Percentiles rank a stretch among this genome's conserved stretches.
These are phyloP conservation scores for Priceomyces carsonii DNA, from an alignment of 805 yeast genomes.

Conservation along the genomic window DNA sequence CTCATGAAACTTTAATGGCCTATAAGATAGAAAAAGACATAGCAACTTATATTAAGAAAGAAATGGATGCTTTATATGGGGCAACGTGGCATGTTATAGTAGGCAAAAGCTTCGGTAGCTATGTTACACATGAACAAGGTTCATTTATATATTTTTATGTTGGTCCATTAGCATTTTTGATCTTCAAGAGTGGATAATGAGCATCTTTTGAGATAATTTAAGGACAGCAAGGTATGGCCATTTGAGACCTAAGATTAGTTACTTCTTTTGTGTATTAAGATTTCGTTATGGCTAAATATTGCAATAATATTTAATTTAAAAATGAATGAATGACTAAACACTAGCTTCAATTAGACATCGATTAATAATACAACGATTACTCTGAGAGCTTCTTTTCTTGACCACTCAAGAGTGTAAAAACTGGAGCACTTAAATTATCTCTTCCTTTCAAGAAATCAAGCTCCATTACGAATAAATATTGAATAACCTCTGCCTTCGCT, in stretches of 20 bases:
- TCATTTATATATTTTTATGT: conserved; percentile 70
- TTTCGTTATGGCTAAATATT: no score
- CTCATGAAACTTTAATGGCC: conserved; percentile 44
- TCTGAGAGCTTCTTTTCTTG: conserved; percentile 55
- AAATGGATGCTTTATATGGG: conserved; percentile 62
- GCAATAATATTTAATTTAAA: no score
- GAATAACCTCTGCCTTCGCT: conserved; percentile 71
- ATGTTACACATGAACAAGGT: conserved; percentile 78
- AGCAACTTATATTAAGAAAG: conserved; percentile 66
- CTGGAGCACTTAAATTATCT: conserved; percentile 79
- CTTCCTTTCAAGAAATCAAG: conserved; percentile 93
- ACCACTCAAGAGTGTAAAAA: conserved; percentile 85
- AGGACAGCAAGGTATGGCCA: no score
- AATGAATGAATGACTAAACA: no score
- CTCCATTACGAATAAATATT: conserved; percentile 90
- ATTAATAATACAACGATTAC: background rate
- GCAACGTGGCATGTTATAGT: conserved; percentile 82
- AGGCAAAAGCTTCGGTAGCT: conserved; percentile 77
- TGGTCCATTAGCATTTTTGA: conserved; percentile 65
- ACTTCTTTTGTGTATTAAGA: no score
- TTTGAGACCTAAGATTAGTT: no score
- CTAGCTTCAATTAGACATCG: no score
- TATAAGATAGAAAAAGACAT: conserved; percentile 57
- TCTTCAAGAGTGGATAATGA: conserved; percentile 63
- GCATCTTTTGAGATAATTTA: no score